Evolutionary conservation across 2,329 filamentous ascomycete genomes (phyloP), one percentile per base, ranked within the genome.

Genomic region (Colletotrichum gloeosporioides): DNA sequence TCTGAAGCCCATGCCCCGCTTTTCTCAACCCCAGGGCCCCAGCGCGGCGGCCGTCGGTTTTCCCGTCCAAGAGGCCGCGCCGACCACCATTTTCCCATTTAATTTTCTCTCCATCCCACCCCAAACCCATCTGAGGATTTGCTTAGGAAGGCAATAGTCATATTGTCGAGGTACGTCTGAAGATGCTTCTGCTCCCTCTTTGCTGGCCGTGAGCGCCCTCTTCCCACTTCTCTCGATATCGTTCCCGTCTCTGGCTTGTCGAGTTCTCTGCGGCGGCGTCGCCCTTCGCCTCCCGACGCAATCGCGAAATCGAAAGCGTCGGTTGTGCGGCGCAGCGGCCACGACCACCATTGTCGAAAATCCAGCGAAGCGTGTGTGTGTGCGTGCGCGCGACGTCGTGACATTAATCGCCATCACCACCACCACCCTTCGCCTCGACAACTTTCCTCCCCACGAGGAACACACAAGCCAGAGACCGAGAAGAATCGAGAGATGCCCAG

Each of bases 141-240:
- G 89, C 90, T 91, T 90, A 91, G 89, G 90, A 91, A 88, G 90
- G 89, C 90, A 91, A 88, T 89, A 86, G 81, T 81, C 74, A 83
- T 88, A 89, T 90, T 91, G 90, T 91, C 90, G 90, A 91, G 90
- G 90, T 91, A 91, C 82, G 90, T 91, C 87, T 88, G 85, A 86
- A 85, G 87, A 89, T 89, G 87, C 85, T 87, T 85, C 76, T 77
- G 74, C 34, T 65, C 74, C 73, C 78, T 69, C 74, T 77, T 75
- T 77, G 67, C 62, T 77, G 73, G 71, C 75, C 27, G n/a, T 77
- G 71, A 70, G 71, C 66, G 65, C 49, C 77, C 75, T 77, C 75
- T 78, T 15, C 59, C 32, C 22, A 6, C 39, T 27, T 53, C n/a
- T 53, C 44, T 53, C 10, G 44, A 53, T 53, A 22, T 13, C 10